These are phyloP conservation scores for Acephala macrosclerotiorum DNA, from an alignment of 2,329 filamentous ascomycete genomes.

Conservation along the genomic window DNA sequence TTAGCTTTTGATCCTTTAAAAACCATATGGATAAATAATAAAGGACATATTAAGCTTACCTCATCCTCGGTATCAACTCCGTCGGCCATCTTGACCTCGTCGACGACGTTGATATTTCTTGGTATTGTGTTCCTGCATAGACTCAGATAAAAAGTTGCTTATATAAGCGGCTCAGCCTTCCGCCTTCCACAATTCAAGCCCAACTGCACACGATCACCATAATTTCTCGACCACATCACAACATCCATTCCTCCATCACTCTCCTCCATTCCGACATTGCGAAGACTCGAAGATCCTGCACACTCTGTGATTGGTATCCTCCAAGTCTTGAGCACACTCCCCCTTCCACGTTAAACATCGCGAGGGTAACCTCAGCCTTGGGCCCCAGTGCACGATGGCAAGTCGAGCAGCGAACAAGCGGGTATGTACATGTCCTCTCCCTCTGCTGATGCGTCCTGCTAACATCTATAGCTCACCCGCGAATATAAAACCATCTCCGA, in stretches of 20 bases:
- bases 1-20: slow-evolving; percentile 29
- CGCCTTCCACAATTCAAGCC: not conserved
- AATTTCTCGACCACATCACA: not conserved
- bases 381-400: slow-evolving; percentile 59
- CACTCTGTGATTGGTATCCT: not conserved
- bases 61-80: slow-evolving; percentile 49
- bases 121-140: not conserved
- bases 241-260: not conserved
- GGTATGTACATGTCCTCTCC: slow-evolving; percentile 53
- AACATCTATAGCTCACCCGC: slow-evolving; percentile 57
- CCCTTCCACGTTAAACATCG: not conserved
- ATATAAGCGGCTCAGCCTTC: slow-evolving; percentile 7
- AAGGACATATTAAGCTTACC: slow-evolving; percentile 47
- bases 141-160: not conserved
- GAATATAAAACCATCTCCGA: slow-evolving; percentile 71
- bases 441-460: slow-evolving; percentile 13
- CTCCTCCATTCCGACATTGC: not conserved
- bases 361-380: slow-evolving; percentile 7
- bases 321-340: not conserved
- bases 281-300: too few relatives aligned
- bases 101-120: slow-evolving; percentile 15
- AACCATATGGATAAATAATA: slow-evolving; percentile 22
- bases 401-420: slow-evolving; percentile 77
- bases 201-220: not conserved
- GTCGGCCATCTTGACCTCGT: slow-evolving; percentile 37